Base-by-base conservation (phyloP, 163 green algal genomes). In the Trebouxiophyceae sp. region DNA sequence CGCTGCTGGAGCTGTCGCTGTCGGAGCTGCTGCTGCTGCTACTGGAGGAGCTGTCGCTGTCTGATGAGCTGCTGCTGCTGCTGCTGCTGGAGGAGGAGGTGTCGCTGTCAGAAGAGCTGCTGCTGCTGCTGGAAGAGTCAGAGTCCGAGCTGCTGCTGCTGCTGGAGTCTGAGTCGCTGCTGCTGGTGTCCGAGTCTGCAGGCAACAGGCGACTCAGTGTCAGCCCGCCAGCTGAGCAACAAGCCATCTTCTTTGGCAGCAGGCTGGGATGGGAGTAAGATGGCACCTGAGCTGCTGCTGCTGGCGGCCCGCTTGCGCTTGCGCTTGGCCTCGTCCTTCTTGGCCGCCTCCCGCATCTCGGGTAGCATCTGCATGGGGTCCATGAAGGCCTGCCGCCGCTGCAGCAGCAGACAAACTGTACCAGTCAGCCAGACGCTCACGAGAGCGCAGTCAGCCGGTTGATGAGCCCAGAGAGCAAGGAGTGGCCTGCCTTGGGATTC, bases 401-500 rank as follows among this genome's bases (percentile, higher is more conserved):
- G 74, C 69, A 66, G 3, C 22, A n/a, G n/a, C n/a, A n/a, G n/a
- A n/a, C n/a, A n/a, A n/a, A n/a, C n/a, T n/a, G n/a, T n/a, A n/a
- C n/a, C n/a, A n/a, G n/a, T n/a, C n/a, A n/a, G n/a, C n/a, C n/a
- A n/a, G n/a, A n/a, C n/a, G n/a, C n/a, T n/a, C n/a, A n/a, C n/a
- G n/a, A n/a, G n/a, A n/a, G n/a, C n/a, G n/a, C n/a, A n/a, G n/a
- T n/a, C n/a, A n/a, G n/a, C n/a, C n/a, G n/a, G n/a, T n/a, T n/a
- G n/a, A n/a, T n/a, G n/a, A 54, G 45, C 8, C 33, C 39, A 4
- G 33, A 57, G 6, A 27, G n/a, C n/a, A n/a, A n/a, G n/a, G n/a
- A n/a, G n/a, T n/a, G n/a, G n/a, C 12, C 55, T 54, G 33, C 65
- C 66, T 77, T 79, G 12, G 80, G 80, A 60, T 85, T 67, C 23